Evolutionary conservation across 352 stramenopile genomes (phyloP).

Genomic region (Globisporangium solare): DNA sequence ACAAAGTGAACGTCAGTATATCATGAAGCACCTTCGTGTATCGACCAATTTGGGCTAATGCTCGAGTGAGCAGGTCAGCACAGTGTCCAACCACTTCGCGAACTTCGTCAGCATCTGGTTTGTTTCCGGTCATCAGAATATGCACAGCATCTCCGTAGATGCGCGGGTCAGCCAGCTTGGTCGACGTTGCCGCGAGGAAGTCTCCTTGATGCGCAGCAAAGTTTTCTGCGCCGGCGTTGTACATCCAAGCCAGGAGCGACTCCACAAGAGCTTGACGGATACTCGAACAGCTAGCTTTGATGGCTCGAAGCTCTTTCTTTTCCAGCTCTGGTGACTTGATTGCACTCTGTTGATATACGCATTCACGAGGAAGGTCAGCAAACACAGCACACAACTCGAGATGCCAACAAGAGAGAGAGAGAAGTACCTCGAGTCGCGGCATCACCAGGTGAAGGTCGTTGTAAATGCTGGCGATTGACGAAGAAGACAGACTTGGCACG

Average conservation of each 20-base stretch:
- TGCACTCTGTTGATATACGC: conserved; percentile 10
- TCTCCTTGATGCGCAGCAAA: conserved; percentile 30
- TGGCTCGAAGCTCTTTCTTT: conserved; percentile 28
- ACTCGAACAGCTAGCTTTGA: conserved; percentile 48
- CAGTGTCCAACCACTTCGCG: conserved; percentile 20
- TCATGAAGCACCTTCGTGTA: conserved; percentile 65
- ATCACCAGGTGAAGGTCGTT: conserved; percentile 41
- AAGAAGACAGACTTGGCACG: conserved; percentile 21
- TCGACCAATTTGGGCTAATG: conserved; percentile 53
- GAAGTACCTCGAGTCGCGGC: conserved; percentile 45
- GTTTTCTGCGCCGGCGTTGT: conserved; percentile 31
- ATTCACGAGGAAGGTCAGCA: neutral
- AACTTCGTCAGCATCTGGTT: conserved; percentile 24
- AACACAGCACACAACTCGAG: neutral
- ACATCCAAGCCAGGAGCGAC: conserved; percentile 59
- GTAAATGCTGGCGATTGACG: conserved; percentile 28
- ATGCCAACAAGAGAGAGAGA: neutral
- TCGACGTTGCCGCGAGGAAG: conserved; percentile 54
- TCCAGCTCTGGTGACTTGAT: conserved; percentile 31
- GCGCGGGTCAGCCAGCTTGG: conserved; percentile 63
- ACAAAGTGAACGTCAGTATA: neutral
- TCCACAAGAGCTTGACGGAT: conserved; percentile 63
- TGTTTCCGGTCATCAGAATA: conserved; percentile 13
- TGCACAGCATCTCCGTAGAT: conserved; percentile 63
- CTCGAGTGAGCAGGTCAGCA: conserved; percentile 33